Base-by-base conservation (phyloP, 768 basidiomycete genomes). In the Kwoniella shandongensis region DNA sequence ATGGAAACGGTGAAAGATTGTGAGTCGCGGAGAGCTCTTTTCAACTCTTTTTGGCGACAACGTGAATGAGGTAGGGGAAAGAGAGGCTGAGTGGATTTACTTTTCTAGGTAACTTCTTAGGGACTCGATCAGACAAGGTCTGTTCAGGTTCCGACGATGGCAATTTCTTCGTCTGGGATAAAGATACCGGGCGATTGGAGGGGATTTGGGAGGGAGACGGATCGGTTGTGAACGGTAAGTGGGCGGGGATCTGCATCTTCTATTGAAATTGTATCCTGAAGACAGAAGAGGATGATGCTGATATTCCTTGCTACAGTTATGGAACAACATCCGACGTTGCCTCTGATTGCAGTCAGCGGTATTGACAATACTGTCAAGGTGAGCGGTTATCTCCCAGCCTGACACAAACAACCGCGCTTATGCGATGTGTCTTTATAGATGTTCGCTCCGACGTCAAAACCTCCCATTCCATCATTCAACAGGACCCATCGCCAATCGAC, bases 281-380 rank as follows among this genome's bases (percentile, higher is more conserved):
- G 20, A 46, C 27, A 36, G 18, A 22, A 15, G 29, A 38, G 6
- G 18, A n/a, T 11, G 15, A 22, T 4, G 55, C 55, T 62, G 61
- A 57, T 22, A 12, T 18, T 23, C 2, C 42, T 22, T 22, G n/a
- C 27, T 48, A 4, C 88, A 66, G 73, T 77, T n/a, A 83, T 94
- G 50, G 90, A 92, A 75, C 84, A 84, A 0, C 89, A 93, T 63
- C 80, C 91, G 0, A 81, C 83, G 40, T 77, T 91, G 15, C 90
- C 91, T 0, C 76, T 93, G 20, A 73, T 91, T n/a, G 89, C 90
- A 3, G 85, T 88, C 41, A 88, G 87, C 71, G 91, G 91, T 1
- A 91, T 94, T 46, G 91, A 93, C 67, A 78, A 81, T 11, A 89
- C 88, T 10, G 82, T 92, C 44, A 93, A 94, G 81, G 88, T 88